A percentile compares a stretch with the other conserved stretches of the same genome.
Evolutionary conservation across 768 basidiomycete species (phyloP).

Genomic region (Lactifluus rugatus): DNA sequence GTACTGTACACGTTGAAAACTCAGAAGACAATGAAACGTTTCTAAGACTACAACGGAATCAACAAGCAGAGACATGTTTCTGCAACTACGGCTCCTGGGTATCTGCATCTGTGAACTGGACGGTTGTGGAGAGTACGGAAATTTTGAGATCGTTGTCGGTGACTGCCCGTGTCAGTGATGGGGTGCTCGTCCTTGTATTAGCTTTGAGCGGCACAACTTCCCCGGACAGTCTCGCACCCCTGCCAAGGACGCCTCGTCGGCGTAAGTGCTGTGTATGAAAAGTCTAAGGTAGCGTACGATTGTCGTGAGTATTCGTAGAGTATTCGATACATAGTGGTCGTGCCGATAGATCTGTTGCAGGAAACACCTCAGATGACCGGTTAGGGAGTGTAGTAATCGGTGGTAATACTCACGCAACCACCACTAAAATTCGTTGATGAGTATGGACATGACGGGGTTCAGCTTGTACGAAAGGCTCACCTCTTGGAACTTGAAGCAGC

Average conservation of each 20-base stretch:
- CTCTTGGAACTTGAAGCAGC: conserved; percentile 1
- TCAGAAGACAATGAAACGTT: too few relatives aligned
- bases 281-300: neutral
- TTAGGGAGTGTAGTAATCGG: neutral
- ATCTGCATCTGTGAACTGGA: neutral
- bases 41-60: neutral
- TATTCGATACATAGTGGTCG: conserved; percentile 1
- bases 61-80: neutral
- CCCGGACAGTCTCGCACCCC: neutral
- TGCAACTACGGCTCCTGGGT: neutral
- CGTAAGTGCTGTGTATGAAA: too few relatives aligned
- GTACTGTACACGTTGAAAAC: too few relatives aligned
- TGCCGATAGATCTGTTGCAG: neutral
- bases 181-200: neutral
- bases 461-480: neutral
- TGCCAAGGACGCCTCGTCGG: neutral
- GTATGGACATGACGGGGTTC: neutral
- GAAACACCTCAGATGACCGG: neutral
- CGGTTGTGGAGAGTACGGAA: neutral
- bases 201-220: neutral
- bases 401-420: neutral
- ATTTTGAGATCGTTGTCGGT: neutral
- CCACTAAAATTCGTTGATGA: neutral
- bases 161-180: neutral
- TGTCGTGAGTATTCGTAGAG: neutral